phyloP scores from a whole-genome alignment of 2,329 filamentous ascomycete genomes.

The Fusarium praegraminearum region DNA sequence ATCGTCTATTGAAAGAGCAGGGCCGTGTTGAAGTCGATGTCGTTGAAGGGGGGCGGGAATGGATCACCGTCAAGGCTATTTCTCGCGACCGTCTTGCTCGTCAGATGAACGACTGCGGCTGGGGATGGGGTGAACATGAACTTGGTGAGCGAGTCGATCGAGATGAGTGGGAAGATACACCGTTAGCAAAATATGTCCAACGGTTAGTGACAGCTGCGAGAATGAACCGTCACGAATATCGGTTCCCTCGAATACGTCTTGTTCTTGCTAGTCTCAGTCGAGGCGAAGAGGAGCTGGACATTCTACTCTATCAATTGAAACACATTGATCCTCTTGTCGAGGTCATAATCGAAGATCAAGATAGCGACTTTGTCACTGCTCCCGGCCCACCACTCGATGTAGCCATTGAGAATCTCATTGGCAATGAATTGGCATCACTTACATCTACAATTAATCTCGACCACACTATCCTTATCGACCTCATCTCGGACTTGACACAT shows the following conservation, averaged over 20 bases:
- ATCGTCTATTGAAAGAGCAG: slow-evolving; percentile 52
- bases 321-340: slow-evolving; percentile 50
- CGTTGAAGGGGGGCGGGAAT: slow-evolving; percentile 52
- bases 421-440: slow-evolving; percentile 50
- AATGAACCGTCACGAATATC: slow-evolving; percentile 54
- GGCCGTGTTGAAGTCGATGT: slow-evolving; percentile 53
- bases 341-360: slow-evolving; percentile 50
- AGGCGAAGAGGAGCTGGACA: slow-evolving; percentile 46
- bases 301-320: slow-evolving; percentile 51
- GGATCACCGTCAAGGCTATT: slow-evolving; percentile 51
- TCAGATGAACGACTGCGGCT: slow-evolving; percentile 57
- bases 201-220: slow-evolving; percentile 54
- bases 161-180: slow-evolving; percentile 53
- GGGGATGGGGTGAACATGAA: slow-evolving; percentile 56
- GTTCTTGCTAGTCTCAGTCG: slow-evolving; percentile 52
- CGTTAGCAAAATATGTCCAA: slow-evolving; percentile 50
- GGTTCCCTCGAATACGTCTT: slow-evolving; percentile 52
- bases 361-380: slow-evolving; percentile 44
- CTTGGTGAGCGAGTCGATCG: slow-evolving; percentile 49
- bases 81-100: slow-evolving; percentile 52
- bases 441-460: slow-evolving; percentile 56
- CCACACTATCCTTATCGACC: slow-evolving; percentile 56
- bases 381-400: slow-evolving; percentile 43
- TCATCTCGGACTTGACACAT: slow-evolving; percentile 58
- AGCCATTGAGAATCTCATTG: slow-evolving; percentile 50